Evolutionary conservation across 2,329 filamentous ascomycete genomes (phyloP).

Genomic region (Fusarium sp.): DNA sequence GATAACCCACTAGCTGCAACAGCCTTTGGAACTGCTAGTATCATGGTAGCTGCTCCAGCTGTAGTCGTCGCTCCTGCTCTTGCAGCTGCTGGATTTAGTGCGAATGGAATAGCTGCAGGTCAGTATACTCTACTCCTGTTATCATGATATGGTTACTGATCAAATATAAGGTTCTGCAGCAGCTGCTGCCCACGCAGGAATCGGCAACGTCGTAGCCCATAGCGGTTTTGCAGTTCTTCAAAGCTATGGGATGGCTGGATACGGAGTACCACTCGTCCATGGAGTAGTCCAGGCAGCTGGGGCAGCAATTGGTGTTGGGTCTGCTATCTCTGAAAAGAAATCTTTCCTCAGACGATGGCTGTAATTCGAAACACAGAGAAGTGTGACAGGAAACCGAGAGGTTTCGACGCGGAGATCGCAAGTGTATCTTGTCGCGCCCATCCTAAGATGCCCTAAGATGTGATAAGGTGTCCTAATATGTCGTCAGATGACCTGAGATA

Average conservation of each 20-base stretch:
- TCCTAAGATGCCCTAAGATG: background rate
- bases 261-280: constrained; percentile 36
- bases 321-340: background rate
- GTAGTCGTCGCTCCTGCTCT: constrained; percentile 24
- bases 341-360: background rate
- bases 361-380: background rate
- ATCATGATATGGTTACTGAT: background rate
- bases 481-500: background rate
- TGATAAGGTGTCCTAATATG: too few relatives aligned
- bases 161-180: background rate
- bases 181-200: constrained; percentile 39
- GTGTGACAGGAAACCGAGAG: background rate
- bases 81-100: constrained; percentile 28
- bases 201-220: constrained; percentile 42
- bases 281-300: constrained; percentile 25
- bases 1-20: constrained; percentile 1
- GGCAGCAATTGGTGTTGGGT: background rate
- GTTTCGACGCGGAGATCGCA: background rate
- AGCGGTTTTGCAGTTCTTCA: constrained; percentile 47
- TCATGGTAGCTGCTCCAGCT: constrained; percentile 20
- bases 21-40: constrained; percentile 9
- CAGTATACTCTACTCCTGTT: background rate
- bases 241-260: constrained; percentile 48
- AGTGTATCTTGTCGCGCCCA: background rate
- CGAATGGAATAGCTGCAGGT: constrained; percentile 35